phyloP scores from a whole-genome alignment of 768 basidiomycete genomes.

The Dacryopinax primogenitus region DNA sequence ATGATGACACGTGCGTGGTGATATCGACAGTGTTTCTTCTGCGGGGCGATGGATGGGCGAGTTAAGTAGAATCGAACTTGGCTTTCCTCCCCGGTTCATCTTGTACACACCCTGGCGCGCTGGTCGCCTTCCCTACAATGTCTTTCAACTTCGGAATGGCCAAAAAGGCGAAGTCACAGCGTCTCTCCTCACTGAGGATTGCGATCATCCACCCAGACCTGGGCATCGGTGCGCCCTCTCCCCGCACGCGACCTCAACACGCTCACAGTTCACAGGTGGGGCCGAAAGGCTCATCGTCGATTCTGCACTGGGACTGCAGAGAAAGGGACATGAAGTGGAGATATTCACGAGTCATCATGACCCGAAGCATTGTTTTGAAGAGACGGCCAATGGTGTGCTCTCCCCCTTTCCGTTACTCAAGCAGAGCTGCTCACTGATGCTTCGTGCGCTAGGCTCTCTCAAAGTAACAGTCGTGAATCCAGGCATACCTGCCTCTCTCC shows the following conservation, averaged over 20 bases:
- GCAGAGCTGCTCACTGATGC: neutral
- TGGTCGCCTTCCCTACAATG: neutral
- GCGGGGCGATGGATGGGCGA: too few relatives aligned
- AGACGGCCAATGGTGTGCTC: constrained; percentile 71
- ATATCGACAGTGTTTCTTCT: neutral
- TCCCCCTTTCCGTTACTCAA: neutral
- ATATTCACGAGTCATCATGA: constrained; percentile 93
- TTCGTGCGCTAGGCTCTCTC: constrained; percentile 51
- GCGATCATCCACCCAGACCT: constrained; percentile 92
- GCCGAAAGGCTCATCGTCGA: constrained; percentile 93
- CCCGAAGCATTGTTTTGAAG: constrained; percentile 75
- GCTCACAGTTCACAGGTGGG: constrained; percentile 46
- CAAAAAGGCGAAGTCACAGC: neutral
- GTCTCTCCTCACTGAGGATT: constrained; percentile 28
- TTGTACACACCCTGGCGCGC: neutral
- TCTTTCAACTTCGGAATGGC: neutral
- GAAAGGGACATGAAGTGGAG: constrained; percentile 68
- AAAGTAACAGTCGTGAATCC: constrained; percentile 56
- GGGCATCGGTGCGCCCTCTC: constrained; percentile 57
- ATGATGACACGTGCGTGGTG: neutral
- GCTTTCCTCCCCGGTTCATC: neutral
- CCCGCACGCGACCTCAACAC: neutral
- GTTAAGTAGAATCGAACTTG: neutral
- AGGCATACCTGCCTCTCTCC: constrained; percentile 66
- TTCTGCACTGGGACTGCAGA: constrained; percentile 78